Evolutionary conservation across 208 protist genomes (phyloP), one percentile per base, ranked within the genome.

Genomic region (Leishmania aethiopica): DNA sequence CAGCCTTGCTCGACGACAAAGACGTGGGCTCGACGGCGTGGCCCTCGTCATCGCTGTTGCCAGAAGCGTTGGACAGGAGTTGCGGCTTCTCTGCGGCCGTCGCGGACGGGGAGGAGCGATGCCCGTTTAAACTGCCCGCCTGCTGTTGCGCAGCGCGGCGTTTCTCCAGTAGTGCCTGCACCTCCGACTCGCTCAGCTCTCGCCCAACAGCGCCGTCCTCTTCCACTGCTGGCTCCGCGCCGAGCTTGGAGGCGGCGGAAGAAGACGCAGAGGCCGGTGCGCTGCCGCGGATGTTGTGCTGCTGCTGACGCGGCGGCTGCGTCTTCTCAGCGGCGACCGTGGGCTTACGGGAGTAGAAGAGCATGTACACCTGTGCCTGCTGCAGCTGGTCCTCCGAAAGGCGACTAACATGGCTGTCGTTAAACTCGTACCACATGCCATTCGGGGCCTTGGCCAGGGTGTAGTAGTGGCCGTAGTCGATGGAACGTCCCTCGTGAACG

Each of bases 401-500:
- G 32, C 90, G 78, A 49, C 81, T 89, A 55, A 97, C 92, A 40
- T 87, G 80, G 35, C 71, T 80, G 83, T 99, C 97, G 84, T 99
- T 95, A 81, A 92, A 97, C 80, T 91, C 75, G 47, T 97, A 93
- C 96, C 97, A 99, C 81, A 85, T 84, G 25, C 91, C 93, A 79
- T 98, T 98, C 4, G 88, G 79, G 35, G 88, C 91, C 35, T 91
- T 90, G 47, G 98, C 96, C 77, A 94, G 82, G 73, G 87, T 90
- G 87, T 96, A 98, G 89, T 99, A 99, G 82, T 99, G 97, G 32
- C 97, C 97, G 78, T 90, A 95, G 74, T 88, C 84, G 17, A 97
- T 66, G 51, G 92, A 93, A 60, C 79, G 70, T 22, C 97, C 97
- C 42, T 93, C 87, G 81, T 99, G 97, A 53, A 99, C 90, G 73